A percentile compares a stretch with the other conserved stretches of the same genome.
Evolutionary conservation across 129 eudicot species (phyloP).

Genomic region (Flaveria robusta): DNA sequence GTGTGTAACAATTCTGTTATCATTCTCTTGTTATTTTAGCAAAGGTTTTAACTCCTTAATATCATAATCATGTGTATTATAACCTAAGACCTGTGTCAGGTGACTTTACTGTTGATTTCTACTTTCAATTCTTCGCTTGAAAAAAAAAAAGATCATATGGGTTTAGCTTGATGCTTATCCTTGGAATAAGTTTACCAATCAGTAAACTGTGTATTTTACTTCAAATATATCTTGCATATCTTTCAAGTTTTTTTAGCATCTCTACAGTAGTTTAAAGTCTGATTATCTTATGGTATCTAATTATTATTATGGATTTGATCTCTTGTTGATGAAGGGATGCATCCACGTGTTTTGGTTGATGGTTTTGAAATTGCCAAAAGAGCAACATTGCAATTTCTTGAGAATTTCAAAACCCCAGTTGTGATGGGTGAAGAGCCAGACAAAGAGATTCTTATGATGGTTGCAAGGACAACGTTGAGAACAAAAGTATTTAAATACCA

Average conservation of each 20-base stretch:
- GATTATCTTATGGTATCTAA: background rate
- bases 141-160: background rate
- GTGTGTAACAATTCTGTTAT: constrained; percentile 33
- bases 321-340: constrained; percentile 66
- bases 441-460: constrained; percentile 83
- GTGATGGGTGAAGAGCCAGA: constrained; percentile 88
- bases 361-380: constrained; percentile 90
- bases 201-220: background rate
- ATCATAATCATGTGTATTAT: constrained; percentile 7
- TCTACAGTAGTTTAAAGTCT: background rate
- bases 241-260: background rate
- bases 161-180: background rate
- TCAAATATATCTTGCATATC: background rate
- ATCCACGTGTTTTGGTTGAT: constrained; percentile 86
- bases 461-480: constrained; percentile 88
- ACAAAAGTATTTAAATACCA: constrained; percentile 55
- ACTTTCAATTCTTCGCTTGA: background rate
- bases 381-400: constrained; percentile 76
- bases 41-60: background rate
- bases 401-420: constrained; percentile 80
- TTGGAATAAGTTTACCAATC: background rate
- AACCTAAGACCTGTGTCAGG: background rate
- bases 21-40: constrained; percentile 1
- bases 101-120: background rate
- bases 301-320: background rate